Evolutionary conservation across 768 basidiomycete species (phyloP).

Genomic region (Pholiota molesta): DNA sequence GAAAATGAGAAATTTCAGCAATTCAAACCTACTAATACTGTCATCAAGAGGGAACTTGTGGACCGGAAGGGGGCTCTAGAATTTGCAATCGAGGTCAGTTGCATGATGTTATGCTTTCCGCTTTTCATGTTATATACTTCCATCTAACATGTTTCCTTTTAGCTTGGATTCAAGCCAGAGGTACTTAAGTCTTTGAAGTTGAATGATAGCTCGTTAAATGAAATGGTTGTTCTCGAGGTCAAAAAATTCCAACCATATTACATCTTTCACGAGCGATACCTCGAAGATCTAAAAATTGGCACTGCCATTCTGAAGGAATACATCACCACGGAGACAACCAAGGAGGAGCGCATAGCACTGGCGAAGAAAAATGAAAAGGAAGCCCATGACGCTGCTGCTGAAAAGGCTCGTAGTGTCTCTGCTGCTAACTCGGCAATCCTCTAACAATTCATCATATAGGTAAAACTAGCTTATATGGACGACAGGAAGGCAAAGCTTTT

Average conservation of each 20-base stretch:
- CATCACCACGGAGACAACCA: slow-evolving; percentile 52
- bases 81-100: slow-evolving; percentile 75
- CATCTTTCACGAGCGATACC: slow-evolving; percentile 53
- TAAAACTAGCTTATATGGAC: slow-evolving; percentile 79
- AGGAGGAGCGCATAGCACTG: slow-evolving; percentile 49
- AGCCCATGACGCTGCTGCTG: slow-evolving; percentile 51
- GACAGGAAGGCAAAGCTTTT: slow-evolving; percentile 65
- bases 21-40: slow-evolving; percentile 77
- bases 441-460: slow-evolving; percentile 40
- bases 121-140: slow-evolving; percentile 6
- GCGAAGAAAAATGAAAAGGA: slow-evolving; percentile 63
- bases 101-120: slow-evolving; percentile 5
- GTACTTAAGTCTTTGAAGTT: slow-evolving; percentile 26
- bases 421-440: not conserved
- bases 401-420: slow-evolving; percentile 45
- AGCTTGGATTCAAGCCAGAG: slow-evolving; percentile 79
- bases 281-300: slow-evolving; percentile 64
- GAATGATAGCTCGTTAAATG: no score
- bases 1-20: slow-evolving; percentile 70
- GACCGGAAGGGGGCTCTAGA: slow-evolving; percentile 78
- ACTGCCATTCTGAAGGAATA: slow-evolving; percentile 66
- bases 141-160: slow-evolving; percentile 10
- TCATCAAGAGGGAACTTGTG: slow-evolving; percentile 67
- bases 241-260: slow-evolving; percentile 76
- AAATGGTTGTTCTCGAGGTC: slow-evolving; percentile 45